Conservation (phyloP, 2,329 filamentous ascomycete species). For the Orbilia brochopaga region DNA sequence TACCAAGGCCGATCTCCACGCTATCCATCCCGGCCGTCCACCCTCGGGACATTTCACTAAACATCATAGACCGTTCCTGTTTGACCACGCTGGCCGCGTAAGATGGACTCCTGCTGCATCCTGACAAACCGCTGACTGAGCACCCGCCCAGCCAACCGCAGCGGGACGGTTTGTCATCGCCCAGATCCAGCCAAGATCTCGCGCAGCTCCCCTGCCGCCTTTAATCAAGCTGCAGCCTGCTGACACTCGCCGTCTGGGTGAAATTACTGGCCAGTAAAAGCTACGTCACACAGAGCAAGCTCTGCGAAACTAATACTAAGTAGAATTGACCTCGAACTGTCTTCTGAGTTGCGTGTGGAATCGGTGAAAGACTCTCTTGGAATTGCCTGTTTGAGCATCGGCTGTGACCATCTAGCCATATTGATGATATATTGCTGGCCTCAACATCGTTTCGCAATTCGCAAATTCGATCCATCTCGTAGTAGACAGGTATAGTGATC, state of each 20-base stretch:
- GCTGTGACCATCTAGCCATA: no score
- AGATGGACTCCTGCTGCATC: not conserved
- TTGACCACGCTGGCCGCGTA: slow-evolving; percentile 5
- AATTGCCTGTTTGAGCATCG: no score
- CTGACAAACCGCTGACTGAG: slow-evolving; percentile 48
- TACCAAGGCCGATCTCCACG: no score
- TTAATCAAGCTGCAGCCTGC: slow-evolving; percentile 41
- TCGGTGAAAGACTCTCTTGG: no score
- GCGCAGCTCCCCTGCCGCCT: slow-evolving; percentile 15
- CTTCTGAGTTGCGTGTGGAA: no score
- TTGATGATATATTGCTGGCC: no score
- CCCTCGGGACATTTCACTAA: no score
- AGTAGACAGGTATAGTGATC: no score
- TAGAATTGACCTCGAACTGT: not conserved
- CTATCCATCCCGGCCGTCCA: no score
- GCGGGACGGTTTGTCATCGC: slow-evolving; percentile 33
- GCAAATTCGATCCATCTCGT: no score
- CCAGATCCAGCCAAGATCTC: slow-evolving; percentile 13
- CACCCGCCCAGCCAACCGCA: slow-evolving; percentile 29
- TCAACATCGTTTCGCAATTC: no score
- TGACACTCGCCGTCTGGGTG: slow-evolving; percentile 14
- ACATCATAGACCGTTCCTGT: not conserved
- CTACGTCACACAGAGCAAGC: slow-evolving; percentile 47
- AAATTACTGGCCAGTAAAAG: slow-evolving; percentile 12
- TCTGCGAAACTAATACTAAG: slow-evolving; percentile 5